Evolutionary conservation across 1,284 basidiomycete species (phyloP), one percentile per base, ranked within the genome.

Genomic region (Irpex sp.): DNA sequence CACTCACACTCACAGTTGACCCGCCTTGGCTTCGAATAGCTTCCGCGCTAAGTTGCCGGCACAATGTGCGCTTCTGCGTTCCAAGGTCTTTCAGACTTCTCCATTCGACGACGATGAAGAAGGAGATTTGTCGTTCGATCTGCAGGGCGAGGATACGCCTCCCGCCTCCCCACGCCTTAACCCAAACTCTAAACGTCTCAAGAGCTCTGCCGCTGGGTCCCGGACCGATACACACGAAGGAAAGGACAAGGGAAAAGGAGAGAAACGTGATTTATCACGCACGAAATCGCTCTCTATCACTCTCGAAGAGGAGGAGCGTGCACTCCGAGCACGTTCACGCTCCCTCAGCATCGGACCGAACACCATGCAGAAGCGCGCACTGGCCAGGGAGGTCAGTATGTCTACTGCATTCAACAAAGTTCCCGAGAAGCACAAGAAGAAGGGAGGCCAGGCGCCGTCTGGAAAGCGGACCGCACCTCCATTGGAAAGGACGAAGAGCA

Each of bases 351-450:
- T 78, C 68, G 73, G 76, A 64, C 72, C 78, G 64, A 68, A 72
- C 0, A 66, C 73, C 51, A 76, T 82, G 69, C 65, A 67, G 57
- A 84, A 82, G 66, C 79, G 81, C 6, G 73, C 81, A 3, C 73
- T 90, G 17, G 83, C 81, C 62, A 80, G 86, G 38, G 89, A 91
- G 72, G 79, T 91, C 66, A 90, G 86, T 74, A 91, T 91, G 89
- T 85, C 84, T 11, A 82, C 86, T 26, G 82, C 76, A 21, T 89
- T 91, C 76, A 88, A 85, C 69, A 26, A 26, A 26, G 21, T 26
- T 26, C 21, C 21, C 21, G 67, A 68, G 52, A 73, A 71, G 62
- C 59, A 58, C n/a, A 67, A 63, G 31, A 21, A 55, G 19, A 55
- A 55, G 76, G 75, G 65, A 58, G 58, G 62, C 59, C 64, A 73